Base-by-base conservation (phyloP, 2,329 filamentous ascomycete species). In the Botryosphaeria agaves region DNA sequence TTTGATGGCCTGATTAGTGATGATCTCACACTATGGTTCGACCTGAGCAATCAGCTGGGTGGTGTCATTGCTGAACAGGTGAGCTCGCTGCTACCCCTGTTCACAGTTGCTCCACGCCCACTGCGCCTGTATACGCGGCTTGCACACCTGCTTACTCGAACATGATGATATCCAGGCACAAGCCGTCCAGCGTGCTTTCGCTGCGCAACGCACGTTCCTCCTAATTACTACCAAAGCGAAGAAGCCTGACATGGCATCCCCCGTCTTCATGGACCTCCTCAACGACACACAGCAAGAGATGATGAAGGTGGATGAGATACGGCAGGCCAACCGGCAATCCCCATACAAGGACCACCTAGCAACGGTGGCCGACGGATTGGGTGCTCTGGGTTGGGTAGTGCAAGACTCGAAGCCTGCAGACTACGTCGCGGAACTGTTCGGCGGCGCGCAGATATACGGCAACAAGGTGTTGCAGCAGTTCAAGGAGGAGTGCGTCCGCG, bases 391-490 rank as follows among this genome's bases (percentile, higher is more conserved):
- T 19, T 98, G 89, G 89, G 79, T 95, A 34, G 79, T 77, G 1
- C 71, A 89, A 29, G 80, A 91, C 31, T 67, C 61, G 38, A 84
- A 83, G 49, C 89, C 89, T 2, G 75, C 70, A 39, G 85, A 89
- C 47, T 81, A 85, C 45, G 78, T 95, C 28, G 76, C 76, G 28
- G 85, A 93, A 42, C 76, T 76, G 35, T 64, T 92, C 14, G 75
- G 76, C 18, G 77, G 83, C 30, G 82, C 85, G 24, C 78, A 95
- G 51, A 92, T 92, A 60, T 94, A 82, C 45, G 89, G 89, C 19
- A 95, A 98, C 61, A 74, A 85, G 43, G 81, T 98, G 21, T 61
- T 95, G 42, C 92, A 84, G 57, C 79, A 91, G 44, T 76, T 79
- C 54, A 94, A 91, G 57, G 85, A 80, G 38, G 77, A 72, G 74